A percentile compares a stretch with the other conserved stretches of the same genome.
These are phyloP conservation scores for Leishmania tarentolae DNA, from an alignment of 208 protist species.

Conservation along the genomic window DNA sequence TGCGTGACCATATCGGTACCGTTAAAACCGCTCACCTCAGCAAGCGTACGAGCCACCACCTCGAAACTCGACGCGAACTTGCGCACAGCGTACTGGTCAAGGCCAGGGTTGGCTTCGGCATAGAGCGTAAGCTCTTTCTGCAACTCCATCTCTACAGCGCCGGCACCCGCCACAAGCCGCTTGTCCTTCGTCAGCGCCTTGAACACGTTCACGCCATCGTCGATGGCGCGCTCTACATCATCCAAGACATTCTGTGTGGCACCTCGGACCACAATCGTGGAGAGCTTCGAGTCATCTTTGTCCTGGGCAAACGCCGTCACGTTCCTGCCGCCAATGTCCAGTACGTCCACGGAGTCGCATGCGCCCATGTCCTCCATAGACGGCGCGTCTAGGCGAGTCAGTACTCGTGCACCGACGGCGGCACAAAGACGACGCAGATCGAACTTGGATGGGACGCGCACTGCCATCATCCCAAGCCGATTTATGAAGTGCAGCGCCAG, in stretches of 20 bases:
- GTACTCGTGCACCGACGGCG: slow-evolving; percentile 94
- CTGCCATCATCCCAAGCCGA: slow-evolving; percentile 97
- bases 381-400: slow-evolving; percentile 93
- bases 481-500: slow-evolving; percentile 99
- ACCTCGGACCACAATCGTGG: slow-evolving; percentile 99
- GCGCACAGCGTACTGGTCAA: slow-evolving; percentile 99
- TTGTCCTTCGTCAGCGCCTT: slow-evolving; percentile 95
- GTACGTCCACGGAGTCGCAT: slow-evolving; percentile 94
- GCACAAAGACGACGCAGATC: slow-evolving; percentile 98
- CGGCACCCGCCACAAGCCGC: slow-evolving; percentile 97
- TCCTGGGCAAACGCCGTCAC: slow-evolving; percentile 97
- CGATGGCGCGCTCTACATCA: slow-evolving; percentile 96
- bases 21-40: slow-evolving; percentile 98
- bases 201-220: slow-evolving; percentile 99
- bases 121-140: slow-evolving; percentile 83
- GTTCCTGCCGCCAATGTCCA: slow-evolving; percentile 96
- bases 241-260: slow-evolving; percentile 98
- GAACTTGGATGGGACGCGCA: slow-evolving; percentile 99
- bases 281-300: slow-evolving; percentile 91
- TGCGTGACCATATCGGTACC: slow-evolving; percentile 96
- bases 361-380: slow-evolving; percentile 96
- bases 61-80: slow-evolving; percentile 98
- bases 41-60: slow-evolving; percentile 97
- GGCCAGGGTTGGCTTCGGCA: slow-evolving; percentile 91
- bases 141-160: slow-evolving; percentile 97